A percentile compares a stretch with the other conserved stretches of the same genome.
Conservation (phyloP, 2,329 filamentous ascomycete genomes). For the Trichocomaceae sp. region DNA sequence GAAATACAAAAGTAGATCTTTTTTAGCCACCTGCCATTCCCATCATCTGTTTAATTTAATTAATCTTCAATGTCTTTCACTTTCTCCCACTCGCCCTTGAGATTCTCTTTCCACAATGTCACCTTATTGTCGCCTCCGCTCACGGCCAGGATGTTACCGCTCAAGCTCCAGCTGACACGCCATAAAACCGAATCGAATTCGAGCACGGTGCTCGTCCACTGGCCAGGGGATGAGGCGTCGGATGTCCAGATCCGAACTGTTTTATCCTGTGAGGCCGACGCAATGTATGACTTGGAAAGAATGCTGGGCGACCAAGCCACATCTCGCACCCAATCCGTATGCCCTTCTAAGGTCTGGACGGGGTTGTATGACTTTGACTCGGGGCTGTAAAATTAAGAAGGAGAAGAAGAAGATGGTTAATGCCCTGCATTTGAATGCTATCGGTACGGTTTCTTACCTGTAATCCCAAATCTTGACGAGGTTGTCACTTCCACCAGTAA, state of each 20-base stretch:
- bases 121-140: conserved; percentile 95
- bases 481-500: conserved; percentile 92
- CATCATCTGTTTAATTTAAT: conserved; percentile 30
- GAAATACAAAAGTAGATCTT: not conserved
- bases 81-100: conserved; percentile 93
- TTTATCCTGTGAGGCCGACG: conserved; percentile 91
- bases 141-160: conserved; percentile 91
- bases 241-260: conserved; percentile 96
- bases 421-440: not conserved
- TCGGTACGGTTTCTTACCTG: conserved; percentile 41
- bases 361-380: conserved; percentile 49
- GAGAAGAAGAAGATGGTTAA: not conserved
- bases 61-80: conserved; percentile 94
- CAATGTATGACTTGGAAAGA: conserved; percentile 92
- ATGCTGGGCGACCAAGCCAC: conserved; percentile 96
- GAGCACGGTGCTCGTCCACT: conserved; percentile 81
- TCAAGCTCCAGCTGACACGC: conserved; percentile 96
- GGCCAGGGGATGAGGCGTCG: conserved; percentile 57
- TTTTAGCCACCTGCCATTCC: not conserved
- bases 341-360: conserved; percentile 60
- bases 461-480: conserved; percentile 88
- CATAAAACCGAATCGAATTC: conserved; percentile 85
- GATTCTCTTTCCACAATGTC: conserved; percentile 95
- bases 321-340: conserved; percentile 94
- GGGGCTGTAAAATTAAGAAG: conserved; percentile 26